Conservation (phyloP, 2,329 filamentous ascomycete species). For the Diplodia corticola region DNA sequence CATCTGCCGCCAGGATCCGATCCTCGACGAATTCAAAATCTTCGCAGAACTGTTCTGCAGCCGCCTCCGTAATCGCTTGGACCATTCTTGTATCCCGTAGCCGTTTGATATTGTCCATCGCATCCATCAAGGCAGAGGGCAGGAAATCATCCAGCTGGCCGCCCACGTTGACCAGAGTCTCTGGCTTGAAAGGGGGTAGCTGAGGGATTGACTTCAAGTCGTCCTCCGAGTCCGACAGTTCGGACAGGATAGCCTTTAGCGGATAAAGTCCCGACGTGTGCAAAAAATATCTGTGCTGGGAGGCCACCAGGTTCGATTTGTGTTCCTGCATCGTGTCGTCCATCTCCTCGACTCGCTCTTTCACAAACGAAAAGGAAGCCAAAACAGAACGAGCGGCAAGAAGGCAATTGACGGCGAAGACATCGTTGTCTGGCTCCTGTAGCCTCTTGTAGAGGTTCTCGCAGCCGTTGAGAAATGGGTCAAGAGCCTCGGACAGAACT, state of each 20-base stretch:
- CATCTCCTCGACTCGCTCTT: constrained; percentile 56
- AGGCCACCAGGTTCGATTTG: constrained; percentile 60
- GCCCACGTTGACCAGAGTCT: constrained; percentile 65
- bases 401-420: constrained; percentile 75
- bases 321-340: constrained; percentile 58
- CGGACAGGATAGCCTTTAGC: constrained; percentile 60
- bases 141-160: constrained; percentile 86
- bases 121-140: constrained; percentile 89
- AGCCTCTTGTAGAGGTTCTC: constrained; percentile 66
- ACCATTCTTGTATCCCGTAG: constrained; percentile 72
- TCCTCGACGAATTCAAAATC: constrained; percentile 75
- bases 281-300: constrained; percentile 73
- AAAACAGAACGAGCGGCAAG: constrained; percentile 60
- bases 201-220: constrained; percentile 57
- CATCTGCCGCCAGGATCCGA: constrained; percentile 61
- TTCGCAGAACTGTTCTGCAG: constrained; percentile 78
- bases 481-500: constrained; percentile 75
- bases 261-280: constrained; percentile 70
- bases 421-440: constrained; percentile 58
- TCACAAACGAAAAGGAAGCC: constrained; percentile 64
- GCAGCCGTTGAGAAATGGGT: constrained; percentile 80
- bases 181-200: constrained; percentile 60
- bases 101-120: constrained; percentile 74
- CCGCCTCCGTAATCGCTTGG: constrained; percentile 76
- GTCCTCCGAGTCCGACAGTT: constrained; percentile 44